Percentiles rank a stretch among this genome's conserved stretches.
phyloP scores from a whole-genome alignment of 345 rosid species.

The Mangifera indica region DNA sequence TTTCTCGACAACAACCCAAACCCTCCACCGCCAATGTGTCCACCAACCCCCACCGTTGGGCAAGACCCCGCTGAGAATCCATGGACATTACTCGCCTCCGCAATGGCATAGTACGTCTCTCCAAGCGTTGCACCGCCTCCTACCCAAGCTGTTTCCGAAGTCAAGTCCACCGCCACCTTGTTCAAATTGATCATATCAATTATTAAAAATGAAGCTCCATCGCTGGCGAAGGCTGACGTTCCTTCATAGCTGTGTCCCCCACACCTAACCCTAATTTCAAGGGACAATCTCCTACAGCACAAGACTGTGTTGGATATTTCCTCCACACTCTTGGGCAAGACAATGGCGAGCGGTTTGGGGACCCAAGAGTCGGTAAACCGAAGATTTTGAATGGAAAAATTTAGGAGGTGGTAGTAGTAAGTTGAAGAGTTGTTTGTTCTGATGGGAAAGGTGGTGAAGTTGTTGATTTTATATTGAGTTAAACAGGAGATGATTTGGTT shows the following conservation, averaged over 20 bases:
- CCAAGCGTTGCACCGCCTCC: constrained; percentile 60
- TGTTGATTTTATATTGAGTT: constrained; percentile 26
- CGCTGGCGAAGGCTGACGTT: constrained; percentile 38
- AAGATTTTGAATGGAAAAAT: constrained; percentile 46
- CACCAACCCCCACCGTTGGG: constrained; percentile 50
- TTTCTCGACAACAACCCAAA: constrained; percentile 49
- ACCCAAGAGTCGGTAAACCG: constrained; percentile 34
- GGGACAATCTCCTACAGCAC: constrained; percentile 28
- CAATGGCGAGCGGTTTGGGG: constrained; percentile 46
- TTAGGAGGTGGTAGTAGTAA: constrained; percentile 42
- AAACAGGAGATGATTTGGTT: constrained; percentile 42
- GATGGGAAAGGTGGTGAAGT: constrained; percentile 45
- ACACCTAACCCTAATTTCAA: constrained; percentile 49
- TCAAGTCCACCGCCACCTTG: constrained; percentile 30
- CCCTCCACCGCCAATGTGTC: constrained; percentile 52
- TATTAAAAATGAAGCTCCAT: constrained; percentile 41
- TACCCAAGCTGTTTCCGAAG: constrained; percentile 45
- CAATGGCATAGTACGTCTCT: constrained; percentile 42
- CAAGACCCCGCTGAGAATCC: constrained; percentile 60
- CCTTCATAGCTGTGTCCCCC: constrained; percentile 69
- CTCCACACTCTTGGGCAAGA: constrained; percentile 36
- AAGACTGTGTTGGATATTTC: constrained; percentile 32
- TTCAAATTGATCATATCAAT: constrained; percentile 51
- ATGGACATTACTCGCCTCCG: constrained; percentile 33
- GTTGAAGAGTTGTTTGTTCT: constrained; percentile 16